Base-by-base conservation (phyloP, 1,139 yeast species). In the Yamadazyma kanchanaburiensis region DNA sequence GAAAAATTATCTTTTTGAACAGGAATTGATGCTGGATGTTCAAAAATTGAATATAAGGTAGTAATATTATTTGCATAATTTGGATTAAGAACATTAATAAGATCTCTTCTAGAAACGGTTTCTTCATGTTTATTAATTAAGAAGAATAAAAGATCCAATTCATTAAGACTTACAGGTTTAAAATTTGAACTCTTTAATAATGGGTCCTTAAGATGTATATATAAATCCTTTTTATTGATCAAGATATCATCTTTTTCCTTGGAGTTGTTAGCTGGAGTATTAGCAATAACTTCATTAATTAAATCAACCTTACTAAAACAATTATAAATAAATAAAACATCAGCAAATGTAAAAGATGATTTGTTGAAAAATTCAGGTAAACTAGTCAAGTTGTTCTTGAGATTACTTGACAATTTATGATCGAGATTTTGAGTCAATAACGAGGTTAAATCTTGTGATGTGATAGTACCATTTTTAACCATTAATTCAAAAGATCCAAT, bases 201-300 rank as follows among this genome's bases (percentile, higher is more conserved):
- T 22, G 68, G 70, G 40, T 73, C 75, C 43, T 72, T 74, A 45
- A 71, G 64, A 39, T 67, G 72, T 27, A 60, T 48, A 39, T 71
- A 60, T 40, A 70, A 60, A 39, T 64, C 72, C 22, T 42, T 40
- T 40, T 64, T 65, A 46, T 65, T 65, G 44, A 70, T 68, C 41
- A 64, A 53, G 30, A 68, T 59, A 39, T 66, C 75, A 33, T 65
- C 63, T 33, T 64, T 71, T 26, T 68, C 73, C 33, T 55, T 53
- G n/a, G 65, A 46, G 12, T 64, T 55, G 12, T 61, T 59, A 10
- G 74, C 72, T n/a, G 73, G 72, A 22, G 70, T 64, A 48, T 73
- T 70, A 36, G 80, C 82, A 32, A 79, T 73, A 21, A 77, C 65
- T 53, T 77, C 83, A 48, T 80, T 80, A 39, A 80, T 61, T 42